These are phyloP conservation scores for Aspergillus phoenicis DNA, from an alignment of 2,329 filamentous ascomycete genomes.

Conservation along the genomic window DNA sequence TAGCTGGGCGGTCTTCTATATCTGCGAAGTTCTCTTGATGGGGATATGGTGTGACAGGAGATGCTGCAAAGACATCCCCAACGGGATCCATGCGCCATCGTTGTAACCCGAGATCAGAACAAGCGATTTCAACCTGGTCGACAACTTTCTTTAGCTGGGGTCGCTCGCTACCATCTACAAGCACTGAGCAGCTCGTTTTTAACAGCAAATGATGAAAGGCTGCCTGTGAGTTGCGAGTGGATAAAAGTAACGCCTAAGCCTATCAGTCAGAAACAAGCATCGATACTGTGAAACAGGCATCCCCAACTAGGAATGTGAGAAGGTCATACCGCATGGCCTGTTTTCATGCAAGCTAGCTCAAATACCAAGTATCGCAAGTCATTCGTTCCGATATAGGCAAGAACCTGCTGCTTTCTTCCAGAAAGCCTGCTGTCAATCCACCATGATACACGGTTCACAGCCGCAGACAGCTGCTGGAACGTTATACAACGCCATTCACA, in stretches of 20 bases:
- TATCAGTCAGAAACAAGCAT: neutral
- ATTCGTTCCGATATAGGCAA: slow-evolving; percentile 30
- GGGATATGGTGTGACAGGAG: neutral
- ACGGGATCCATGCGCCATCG: slow-evolving; percentile 5
- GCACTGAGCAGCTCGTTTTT: neutral
- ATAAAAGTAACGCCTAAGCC: neutral
- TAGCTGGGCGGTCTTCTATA: slow-evolving; percentile 18
- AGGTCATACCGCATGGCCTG: slow-evolving; percentile 19
- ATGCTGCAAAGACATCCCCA: neutral
- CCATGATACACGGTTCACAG: slow-evolving; percentile 6
- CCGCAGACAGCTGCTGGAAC: neutral
- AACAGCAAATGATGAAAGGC: slow-evolving; percentile 1
- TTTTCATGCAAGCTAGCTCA: slow-evolving; percentile 29
- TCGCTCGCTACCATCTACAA: neutral
- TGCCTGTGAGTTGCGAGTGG: slow-evolving; percentile 6
- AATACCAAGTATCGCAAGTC: slow-evolving; percentile 29
- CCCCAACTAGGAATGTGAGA: neutral
- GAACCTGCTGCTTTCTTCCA: neutral
- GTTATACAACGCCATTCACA: neutral
- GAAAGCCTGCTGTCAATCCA: slow-evolving; percentile 5
- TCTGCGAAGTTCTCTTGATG: neutral
- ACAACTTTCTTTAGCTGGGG: neutral
- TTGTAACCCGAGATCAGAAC: neutral
- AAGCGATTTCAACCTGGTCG: neutral
- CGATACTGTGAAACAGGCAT: neutral